Evolutionary conservation across 495 filamentous ascomycete genomes (phyloP), one percentile per base, ranked within the genome.

Genomic region (Xylaria curta): DNA sequence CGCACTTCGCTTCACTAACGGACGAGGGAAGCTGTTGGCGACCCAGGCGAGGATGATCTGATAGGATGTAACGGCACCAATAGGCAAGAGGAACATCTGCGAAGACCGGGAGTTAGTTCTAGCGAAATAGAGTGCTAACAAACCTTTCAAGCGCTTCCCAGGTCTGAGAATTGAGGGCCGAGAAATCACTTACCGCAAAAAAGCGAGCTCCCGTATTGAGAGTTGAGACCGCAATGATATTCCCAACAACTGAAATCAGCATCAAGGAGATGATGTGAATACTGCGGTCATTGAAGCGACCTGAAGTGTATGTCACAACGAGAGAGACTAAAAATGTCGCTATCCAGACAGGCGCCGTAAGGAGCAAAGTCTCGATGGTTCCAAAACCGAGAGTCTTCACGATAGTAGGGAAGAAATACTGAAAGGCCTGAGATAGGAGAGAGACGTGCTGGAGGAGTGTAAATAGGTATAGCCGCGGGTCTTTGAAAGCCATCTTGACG

Each of bases 361-460:
- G 79, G 26, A 85, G 83, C 15, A 89, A 79, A 0, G 87, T 88
- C 15, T 86, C 75, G 44, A 85, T 88, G 31, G 70, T 79, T 60
- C 80, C 82, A 72, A 85, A 88, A 4, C 86, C 87, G 0, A 90
- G 80, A 0, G 84, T 87, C 64, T 82, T 76, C 12, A 88, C 82
- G 59, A 88, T 85, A 28, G 82, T 88, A 0, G 87, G 87, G 81
- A 89, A 89, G 79, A 89, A 85, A 70, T 85, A 83, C 47, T 83
- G 82, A 68, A 85, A 86, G 0, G 80, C 81, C 49, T 84, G 82
- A 0, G 76, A 79, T 13, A 82, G 76, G 17, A 85, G 61, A 58
- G 81, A 82, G 47, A 79, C 74, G 69, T 86, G 77, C 68, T 85
- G 83, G 46, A 86, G 75, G 28, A 86, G 72, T n/a, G 81, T 81